Conservation (phyloP, 257 asterid genomes). For the Nicotiana noctiflora region DNA sequence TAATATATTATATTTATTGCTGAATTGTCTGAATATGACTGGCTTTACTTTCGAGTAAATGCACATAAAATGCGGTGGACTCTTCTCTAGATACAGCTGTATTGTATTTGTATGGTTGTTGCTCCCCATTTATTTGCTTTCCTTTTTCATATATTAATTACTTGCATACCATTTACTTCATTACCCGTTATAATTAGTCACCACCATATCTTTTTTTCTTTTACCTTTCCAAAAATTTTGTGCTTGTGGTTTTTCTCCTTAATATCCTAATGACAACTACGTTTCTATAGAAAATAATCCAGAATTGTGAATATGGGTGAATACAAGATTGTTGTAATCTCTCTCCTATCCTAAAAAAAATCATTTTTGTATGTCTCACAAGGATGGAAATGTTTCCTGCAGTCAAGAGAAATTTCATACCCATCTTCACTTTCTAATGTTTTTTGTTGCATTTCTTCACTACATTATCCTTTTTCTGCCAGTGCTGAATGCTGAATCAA, state of each 20-base stretch:
- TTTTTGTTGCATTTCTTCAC: conserved; percentile 36
- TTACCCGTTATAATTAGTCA: no score
- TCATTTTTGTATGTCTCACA: background rate
- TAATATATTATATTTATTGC: conserved; percentile 22
- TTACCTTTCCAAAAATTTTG: background rate
- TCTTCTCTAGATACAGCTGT: conserved; percentile 34
- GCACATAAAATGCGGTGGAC: conserved; percentile 38
- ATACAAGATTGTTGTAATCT: background rate
- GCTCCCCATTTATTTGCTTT: conserved; percentile 45
- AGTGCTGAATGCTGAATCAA: conserved; percentile 27
- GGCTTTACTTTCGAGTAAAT: conserved; percentile 27
- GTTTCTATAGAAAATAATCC: background rate
- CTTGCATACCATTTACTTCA: background rate
- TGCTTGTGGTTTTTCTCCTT: background rate
- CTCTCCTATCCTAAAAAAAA: background rate
- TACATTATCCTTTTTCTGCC: conserved; percentile 33
- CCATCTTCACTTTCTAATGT: conserved; percentile 43
- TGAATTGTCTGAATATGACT: conserved; percentile 36
- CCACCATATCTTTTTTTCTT: background rate
- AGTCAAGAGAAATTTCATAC: background rate
- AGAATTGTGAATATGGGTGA: background rate
- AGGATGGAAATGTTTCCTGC: background rate
- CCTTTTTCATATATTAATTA: conserved; percentile 20
- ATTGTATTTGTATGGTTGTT: conserved; percentile 43
- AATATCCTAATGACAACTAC: conserved; percentile 5